Percentiles rank a stretch among this genome's conserved stretches.
phyloP scores from a whole-genome alignment of 441 rosid species.

The Populus tomentosa region DNA sequence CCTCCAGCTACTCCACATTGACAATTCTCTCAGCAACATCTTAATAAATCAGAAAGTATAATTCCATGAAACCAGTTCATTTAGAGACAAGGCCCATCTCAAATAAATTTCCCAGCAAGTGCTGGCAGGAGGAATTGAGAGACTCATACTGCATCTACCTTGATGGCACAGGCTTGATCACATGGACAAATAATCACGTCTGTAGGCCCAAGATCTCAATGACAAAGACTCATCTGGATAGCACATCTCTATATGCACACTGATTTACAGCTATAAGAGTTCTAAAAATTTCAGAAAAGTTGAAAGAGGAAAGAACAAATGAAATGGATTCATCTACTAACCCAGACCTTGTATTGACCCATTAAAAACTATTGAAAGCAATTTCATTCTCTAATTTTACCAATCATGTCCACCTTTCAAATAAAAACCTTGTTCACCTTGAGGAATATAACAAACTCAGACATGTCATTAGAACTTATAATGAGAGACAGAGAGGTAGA shows the following conservation, averaged over 20 bases:
- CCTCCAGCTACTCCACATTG: background rate
- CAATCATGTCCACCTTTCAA: background rate
- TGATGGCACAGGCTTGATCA: background rate
- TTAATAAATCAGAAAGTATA: too few species aligned
- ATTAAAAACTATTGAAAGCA: background rate
- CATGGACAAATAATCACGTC: background rate
- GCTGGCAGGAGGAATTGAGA: background rate
- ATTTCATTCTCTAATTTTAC: background rate
- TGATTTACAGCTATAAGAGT: background rate
- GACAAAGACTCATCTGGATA: background rate
- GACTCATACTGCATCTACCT: background rate
- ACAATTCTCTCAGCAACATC: background rate
- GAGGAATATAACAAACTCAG: background rate
- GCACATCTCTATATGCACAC: background rate
- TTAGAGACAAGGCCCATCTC: background rate
- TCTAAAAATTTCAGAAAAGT: background rate
- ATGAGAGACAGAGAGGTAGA: background rate
- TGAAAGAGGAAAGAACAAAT: background rate
- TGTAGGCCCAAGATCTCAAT: background rate
- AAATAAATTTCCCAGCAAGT: background rate
- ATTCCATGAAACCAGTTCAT: background rate
- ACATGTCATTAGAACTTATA: background rate
- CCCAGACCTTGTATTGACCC: background rate
- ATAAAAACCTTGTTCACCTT: background rate
- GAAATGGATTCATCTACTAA: background rate